These are phyloP conservation scores for Entophlyctis helioformis DNA, from an alignment of 192 early-diverging fungal species.

Conservation along the genomic window DNA sequence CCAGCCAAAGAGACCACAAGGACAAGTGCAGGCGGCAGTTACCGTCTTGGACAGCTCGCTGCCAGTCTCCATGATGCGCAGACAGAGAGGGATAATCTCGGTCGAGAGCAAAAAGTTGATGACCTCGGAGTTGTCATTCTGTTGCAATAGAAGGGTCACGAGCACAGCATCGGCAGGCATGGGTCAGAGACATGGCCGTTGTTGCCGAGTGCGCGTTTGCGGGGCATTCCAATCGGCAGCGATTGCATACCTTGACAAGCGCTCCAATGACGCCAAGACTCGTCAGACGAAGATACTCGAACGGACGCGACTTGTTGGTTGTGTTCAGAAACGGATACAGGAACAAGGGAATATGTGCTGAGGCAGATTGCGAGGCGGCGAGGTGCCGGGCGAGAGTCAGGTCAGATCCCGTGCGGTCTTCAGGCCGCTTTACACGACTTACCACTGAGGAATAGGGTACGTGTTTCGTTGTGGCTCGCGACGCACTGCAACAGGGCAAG, in stretches of 20 bases:
- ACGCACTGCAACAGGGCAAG: conserved; percentile 92
- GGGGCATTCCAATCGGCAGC: too few relatives aligned
- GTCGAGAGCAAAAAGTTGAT: conserved; percentile 91
- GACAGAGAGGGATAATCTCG: conserved; percentile 93
- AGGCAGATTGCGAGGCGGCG: too few relatives aligned
- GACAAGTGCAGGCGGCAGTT: background rate
- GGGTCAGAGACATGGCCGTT: background rate
- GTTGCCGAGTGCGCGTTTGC: background rate
- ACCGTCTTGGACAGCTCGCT: conserved; percentile 92
- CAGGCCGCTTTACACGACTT: conserved; percentile 3
- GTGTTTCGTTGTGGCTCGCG: conserved; percentile 85
- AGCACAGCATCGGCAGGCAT: background rate
- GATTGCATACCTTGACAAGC: conserved; percentile 67
- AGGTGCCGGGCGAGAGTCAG: too few relatives aligned
- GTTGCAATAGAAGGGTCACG: conserved; percentile 1
- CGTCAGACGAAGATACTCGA: conserved; percentile 91
- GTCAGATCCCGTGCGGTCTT: background rate
- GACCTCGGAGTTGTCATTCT: conserved; percentile 92
- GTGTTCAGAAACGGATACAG: conserved; percentile 98
- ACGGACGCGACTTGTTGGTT: conserved; percentile 84
- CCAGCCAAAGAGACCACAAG: too few relatives aligned
- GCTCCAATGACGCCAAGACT: conserved; percentile 93
- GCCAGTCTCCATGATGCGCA: conserved; percentile 98
- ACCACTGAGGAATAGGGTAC: conserved; percentile 71
- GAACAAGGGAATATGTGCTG: conserved; percentile 89